phyloP scores from a whole-genome alignment of 352 stramenopile genomes.

The Phytophthora pistaciae region DNA sequence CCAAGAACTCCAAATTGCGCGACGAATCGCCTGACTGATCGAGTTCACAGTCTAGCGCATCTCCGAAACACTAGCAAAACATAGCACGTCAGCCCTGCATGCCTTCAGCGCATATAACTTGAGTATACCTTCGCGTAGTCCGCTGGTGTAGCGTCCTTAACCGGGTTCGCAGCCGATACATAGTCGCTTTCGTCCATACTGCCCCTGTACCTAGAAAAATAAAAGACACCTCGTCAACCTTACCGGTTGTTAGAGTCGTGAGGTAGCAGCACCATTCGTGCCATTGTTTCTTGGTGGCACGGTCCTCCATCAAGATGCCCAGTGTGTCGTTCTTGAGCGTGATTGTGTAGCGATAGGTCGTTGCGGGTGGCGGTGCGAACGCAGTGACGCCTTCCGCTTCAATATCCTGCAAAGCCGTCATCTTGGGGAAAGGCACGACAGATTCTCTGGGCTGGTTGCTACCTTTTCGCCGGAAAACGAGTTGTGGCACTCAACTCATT shows the following conservation, averaged over 20 bases:
- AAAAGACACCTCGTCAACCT: neutral
- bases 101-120: neutral
- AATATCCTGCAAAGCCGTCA: slow-evolving; percentile 14
- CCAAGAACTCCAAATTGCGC: slow-evolving; percentile 4
- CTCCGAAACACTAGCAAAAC: slow-evolving; percentile 25
- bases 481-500: neutral
- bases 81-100: neutral
- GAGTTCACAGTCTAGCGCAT: slow-evolving; percentile 14
- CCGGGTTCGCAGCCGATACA: slow-evolving; percentile 20
- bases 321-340: neutral
- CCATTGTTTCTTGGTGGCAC: neutral
- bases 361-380: neutral
- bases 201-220: slow-evolving; percentile 21
- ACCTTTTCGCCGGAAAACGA: neutral
- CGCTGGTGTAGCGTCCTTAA: slow-evolving; percentile 1
- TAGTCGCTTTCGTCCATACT: slow-evolving; percentile 15
- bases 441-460: neutral
- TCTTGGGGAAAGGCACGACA: neutral
- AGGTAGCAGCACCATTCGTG: neutral
- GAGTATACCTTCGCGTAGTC: slow-evolving; percentile 26
- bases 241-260: no score
- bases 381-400: slow-evolving; percentile 13
- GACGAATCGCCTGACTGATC: slow-evolving; percentile 5
- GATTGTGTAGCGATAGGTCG: slow-evolving; percentile 14
- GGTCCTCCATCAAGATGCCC: neutral